These are phyloP conservation scores for Escovopsis sp. DNA, from an alignment of 2,329 filamentous ascomycete species.

Conservation along the genomic window DNA sequence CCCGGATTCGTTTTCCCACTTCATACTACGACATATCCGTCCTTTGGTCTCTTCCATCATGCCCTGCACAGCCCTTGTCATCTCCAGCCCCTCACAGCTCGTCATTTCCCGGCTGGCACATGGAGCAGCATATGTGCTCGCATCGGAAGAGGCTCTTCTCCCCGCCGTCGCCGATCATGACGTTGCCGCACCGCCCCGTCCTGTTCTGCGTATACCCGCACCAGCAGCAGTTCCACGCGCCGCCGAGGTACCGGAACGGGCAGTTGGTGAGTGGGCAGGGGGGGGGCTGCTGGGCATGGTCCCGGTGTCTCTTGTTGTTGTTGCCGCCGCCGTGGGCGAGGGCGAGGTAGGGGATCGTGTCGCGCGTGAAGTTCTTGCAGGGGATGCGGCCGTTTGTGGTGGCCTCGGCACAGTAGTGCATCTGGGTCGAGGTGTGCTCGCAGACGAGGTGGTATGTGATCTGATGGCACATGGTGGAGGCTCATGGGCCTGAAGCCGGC, in stretches of 20 bases:
- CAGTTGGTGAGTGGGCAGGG: conserved; percentile 25
- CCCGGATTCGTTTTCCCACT: too few species aligned
- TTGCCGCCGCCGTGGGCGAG: conserved; percentile 23
- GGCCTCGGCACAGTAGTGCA: conserved; percentile 30
- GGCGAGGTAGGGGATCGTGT: conserved; percentile 31
- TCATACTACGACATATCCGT: too few species aligned
- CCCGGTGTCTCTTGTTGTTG: too few species aligned
- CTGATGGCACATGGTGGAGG: conserved; percentile 31
- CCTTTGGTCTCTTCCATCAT: too few species aligned
- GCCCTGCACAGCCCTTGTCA: not conserved
- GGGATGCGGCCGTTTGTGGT: conserved; percentile 20
- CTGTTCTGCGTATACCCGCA: conserved; percentile 39
- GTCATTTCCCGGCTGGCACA: conserved; percentile 24
- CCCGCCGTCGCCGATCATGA: conserved; percentile 35
- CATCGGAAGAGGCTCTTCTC: conserved; percentile 27
- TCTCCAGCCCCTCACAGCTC: not conserved
- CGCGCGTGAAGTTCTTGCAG: conserved; percentile 28
- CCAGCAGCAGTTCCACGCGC: conserved; percentile 42
- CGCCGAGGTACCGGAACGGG: conserved; percentile 33
- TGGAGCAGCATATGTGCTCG: conserved; percentile 39
- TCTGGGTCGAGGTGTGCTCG: conserved; percentile 33
- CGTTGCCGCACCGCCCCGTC: conserved; percentile 33
- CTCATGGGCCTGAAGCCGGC: not conserved
- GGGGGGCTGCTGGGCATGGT: conserved; percentile 19
- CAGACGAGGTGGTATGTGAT: conserved; percentile 35